A percentile compares a stretch with the other conserved stretches of the same genome.
phyloP scores from a whole-genome alignment of 1,139 yeast species.

The Zygoascus meyerae region DNA sequence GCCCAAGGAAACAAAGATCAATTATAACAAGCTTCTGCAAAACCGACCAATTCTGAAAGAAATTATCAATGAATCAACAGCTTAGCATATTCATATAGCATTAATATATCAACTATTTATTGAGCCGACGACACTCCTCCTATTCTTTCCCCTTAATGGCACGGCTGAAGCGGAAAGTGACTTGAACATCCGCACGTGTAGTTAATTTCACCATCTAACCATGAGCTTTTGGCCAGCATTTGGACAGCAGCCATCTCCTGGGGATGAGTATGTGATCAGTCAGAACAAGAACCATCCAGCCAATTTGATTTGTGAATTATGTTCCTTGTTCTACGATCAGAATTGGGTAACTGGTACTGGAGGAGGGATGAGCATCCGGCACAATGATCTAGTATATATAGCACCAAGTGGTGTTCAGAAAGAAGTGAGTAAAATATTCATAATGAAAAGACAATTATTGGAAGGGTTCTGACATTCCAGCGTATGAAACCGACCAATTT shows the following conservation, averaged over 20 bases:
- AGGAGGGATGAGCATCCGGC: conserved; percentile 83
- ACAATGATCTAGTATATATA: conserved; percentile 55
- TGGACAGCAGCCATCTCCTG: conserved; percentile 1
- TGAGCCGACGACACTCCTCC: not conserved
- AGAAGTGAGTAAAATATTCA: conserved; percentile 41
- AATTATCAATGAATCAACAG: conserved; percentile 12
- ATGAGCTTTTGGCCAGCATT: not conserved
- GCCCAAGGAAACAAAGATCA: not conserved
- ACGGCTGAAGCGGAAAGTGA: not conserved
- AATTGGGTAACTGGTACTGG: conserved; percentile 97
- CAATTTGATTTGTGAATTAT: conserved; percentile 74
- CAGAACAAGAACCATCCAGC: conserved; percentile 71
- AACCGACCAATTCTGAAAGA: conserved; percentile 15
- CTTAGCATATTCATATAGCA: not conserved
- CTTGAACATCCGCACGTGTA: not conserved
- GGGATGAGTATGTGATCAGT: conserved; percentile 8
- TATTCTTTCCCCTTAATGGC: too few relatives aligned
- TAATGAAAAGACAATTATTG: too few relatives aligned
- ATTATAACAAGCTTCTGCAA: conserved; percentile 10
- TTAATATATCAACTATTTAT: not conserved
- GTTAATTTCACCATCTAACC: not conserved
- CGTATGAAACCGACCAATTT: conserved; percentile 74
- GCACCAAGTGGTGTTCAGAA: conserved; percentile 97
- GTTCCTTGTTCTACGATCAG: conserved; percentile 67
- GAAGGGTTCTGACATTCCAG: conserved; percentile 13